Conservation (phyloP, 352 stramenopile genomes). For the Phytopythium delawarense region DNA sequence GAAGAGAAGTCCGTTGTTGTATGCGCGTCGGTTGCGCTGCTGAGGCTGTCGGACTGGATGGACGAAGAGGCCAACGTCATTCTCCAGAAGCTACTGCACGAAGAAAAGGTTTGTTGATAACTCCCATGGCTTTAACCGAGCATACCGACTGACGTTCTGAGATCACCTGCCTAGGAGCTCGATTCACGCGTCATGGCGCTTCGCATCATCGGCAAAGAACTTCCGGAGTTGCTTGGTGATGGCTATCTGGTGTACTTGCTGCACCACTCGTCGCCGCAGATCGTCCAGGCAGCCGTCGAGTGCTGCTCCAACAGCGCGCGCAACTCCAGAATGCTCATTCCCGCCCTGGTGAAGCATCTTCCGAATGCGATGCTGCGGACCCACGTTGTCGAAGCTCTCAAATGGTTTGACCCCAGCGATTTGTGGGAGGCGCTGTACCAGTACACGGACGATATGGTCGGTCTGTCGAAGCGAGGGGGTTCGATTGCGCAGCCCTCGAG, state of each 20-base stretch:
- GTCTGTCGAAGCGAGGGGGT: neutral
- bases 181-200: conserved; percentile 75
- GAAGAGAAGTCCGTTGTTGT: conserved; percentile 73
- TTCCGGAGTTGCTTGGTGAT: conserved; percentile 77
- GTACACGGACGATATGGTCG: conserved; percentile 46
- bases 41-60: conserved; percentile 82
- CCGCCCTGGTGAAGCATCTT: conserved; percentile 75
- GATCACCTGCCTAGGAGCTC: conserved; percentile 23
- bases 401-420: conserved; percentile 58
- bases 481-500: neutral
- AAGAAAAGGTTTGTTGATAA: conserved; percentile 47
- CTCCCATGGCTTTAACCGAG: neutral
- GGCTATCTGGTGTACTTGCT: conserved; percentile 84
- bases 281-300: conserved; percentile 76
- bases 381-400: conserved; percentile 65
- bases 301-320: conserved; percentile 75
- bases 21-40: conserved; percentile 66
- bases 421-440: conserved; percentile 69
- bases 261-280: conserved; percentile 60
- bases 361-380: conserved; percentile 56
- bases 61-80: conserved; percentile 80
- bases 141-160: neutral
- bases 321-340: conserved; percentile 81
- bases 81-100: conserved; percentile 73
- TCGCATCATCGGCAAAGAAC: conserved; percentile 76